phyloP scores from a whole-genome alignment of 2,329 filamentous ascomycete genomes.

The Sporothrix luriei region DNA sequence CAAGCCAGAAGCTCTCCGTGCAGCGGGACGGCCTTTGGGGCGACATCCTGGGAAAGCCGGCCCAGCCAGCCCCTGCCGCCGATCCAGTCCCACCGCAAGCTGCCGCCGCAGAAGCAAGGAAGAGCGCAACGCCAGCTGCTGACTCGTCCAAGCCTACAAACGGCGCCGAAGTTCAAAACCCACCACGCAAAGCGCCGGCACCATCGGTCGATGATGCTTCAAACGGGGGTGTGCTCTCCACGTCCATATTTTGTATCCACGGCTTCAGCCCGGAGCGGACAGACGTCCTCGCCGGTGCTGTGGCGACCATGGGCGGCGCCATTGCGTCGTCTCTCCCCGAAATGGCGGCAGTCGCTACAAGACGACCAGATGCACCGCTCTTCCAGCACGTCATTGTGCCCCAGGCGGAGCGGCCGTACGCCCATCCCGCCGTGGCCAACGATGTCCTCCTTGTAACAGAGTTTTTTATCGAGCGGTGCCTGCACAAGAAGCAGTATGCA shows the following conservation, averaged over 20 bases:
- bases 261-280: conserved; percentile 60
- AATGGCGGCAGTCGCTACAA: conserved; percentile 42
- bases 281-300: conserved; percentile 51
- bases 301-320: conserved; percentile 53
- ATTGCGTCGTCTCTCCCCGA: conserved; percentile 50
- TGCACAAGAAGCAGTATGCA: conserved; percentile 73
- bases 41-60: conserved; percentile 68
- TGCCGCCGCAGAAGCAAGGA: neutral
- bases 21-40: conserved; percentile 88
- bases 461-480: conserved; percentile 89
- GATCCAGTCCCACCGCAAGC: neutral
- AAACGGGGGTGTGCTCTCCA: conserved; percentile 47
- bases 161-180: neutral
- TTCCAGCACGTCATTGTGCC: conserved; percentile 59
- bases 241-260: conserved; percentile 61
- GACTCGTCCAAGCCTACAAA: neutral
- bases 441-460: conserved; percentile 69
- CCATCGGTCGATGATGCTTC: neutral
- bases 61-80: neutral
- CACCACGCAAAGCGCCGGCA: neutral
- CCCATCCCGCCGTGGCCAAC: conserved; percentile 48
- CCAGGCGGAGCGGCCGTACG: conserved; percentile 52
- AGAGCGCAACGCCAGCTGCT: neutral
- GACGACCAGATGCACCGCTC: conserved; percentile 37
- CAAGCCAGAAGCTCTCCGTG: conserved; percentile 77